Evolutionary conservation across 164 flowering plant species (phyloP), one percentile per base, ranked within the genome.

Genomic region (Pachysandra terminalis): DNA sequence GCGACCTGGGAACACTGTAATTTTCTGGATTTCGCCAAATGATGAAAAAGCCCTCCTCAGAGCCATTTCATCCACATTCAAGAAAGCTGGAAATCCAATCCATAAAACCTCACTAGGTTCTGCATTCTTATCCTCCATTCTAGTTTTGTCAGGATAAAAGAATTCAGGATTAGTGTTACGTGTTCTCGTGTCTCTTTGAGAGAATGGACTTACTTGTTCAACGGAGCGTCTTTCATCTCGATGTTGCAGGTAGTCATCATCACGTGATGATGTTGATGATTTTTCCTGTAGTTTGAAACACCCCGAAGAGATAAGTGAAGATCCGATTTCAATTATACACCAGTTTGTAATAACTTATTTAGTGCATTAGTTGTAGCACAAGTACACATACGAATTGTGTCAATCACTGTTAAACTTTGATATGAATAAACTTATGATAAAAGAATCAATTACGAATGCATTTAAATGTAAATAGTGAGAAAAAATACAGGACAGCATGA

Each of bases 31-130:
- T 71, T 87, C 94, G 61, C 98, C 98, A 84, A 86, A 95, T 21
- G 92, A 96, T n/a, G 92, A 78, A 78, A 95, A 91, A 19, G 90
- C 93, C 68, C 77, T 88, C 65, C 96, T 74, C 57, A 92, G 67
- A 37, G 73, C 65, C 60, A 72, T 71, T 71, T 95, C 98, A 74
- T 95, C 93, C 60, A 95, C 86, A 73, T 85, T 86, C 79, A 95
- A 59, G 25, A 65, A 77, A 25, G 90, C 80, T 49, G 98, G 98
- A 78, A 87, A 95, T 22, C 97, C 97, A 64, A 95, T 80, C 97
- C 97, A 92, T 57, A 95, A 78, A 51, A 95, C 92, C 72, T 89
- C 93, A 83, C 96, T 87, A 23, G 97, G 91, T 70, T 92, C 96
- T 64, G 78, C 82, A 75, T 66, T 74, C 77, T 80, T 86, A 73